phyloP scores from a whole-genome alignment of 2,329 filamentous ascomycete species.

The Verruconis gallopava region DNA sequence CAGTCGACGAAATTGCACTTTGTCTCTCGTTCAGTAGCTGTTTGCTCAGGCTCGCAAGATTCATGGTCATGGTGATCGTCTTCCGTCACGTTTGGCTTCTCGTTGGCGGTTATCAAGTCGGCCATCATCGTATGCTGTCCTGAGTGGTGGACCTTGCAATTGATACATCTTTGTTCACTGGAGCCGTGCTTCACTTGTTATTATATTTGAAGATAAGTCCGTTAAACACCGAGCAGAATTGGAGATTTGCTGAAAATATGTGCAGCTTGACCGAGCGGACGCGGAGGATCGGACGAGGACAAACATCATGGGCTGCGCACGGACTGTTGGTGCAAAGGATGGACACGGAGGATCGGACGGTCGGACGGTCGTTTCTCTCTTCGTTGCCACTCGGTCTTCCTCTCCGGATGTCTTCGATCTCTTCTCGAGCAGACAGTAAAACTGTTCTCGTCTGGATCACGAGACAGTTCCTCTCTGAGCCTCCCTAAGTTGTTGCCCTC shows the following conservation, averaged over 20 bases:
- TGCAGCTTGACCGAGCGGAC: constrained; percentile 5
- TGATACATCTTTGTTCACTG: no score
- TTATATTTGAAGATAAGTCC: not conserved
- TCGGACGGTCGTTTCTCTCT: constrained; percentile 12
- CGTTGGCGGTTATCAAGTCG: constrained; percentile 16
- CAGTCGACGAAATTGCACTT: constrained; percentile 14
- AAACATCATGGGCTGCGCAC: constrained; percentile 7
- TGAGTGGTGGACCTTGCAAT: not conserved
- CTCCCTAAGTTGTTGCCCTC: no score
- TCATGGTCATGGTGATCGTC: constrained; percentile 15
- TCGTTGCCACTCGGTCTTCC: constrained; percentile 12
- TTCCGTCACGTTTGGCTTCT: constrained; percentile 15
- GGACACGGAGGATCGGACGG: constrained; percentile 13
- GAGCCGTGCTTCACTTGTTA: no score
- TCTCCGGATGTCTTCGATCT: no score
- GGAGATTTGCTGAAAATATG: constrained; percentile 10
- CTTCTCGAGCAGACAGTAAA: no score
- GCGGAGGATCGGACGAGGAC: constrained; percentile 11
- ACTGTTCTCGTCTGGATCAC: no score
- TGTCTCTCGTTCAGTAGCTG: constrained; percentile 16
- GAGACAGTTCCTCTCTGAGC: no score
- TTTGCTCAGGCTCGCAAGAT: constrained; percentile 15
- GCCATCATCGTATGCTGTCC: constrained; percentile 15
- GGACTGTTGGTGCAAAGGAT: constrained; percentile 8
- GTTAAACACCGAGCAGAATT: constrained; percentile 10